Evolutionary conservation across 2,329 filamentous ascomycete species (phyloP).

Genomic region (Microsporum ferrugineum): DNA sequence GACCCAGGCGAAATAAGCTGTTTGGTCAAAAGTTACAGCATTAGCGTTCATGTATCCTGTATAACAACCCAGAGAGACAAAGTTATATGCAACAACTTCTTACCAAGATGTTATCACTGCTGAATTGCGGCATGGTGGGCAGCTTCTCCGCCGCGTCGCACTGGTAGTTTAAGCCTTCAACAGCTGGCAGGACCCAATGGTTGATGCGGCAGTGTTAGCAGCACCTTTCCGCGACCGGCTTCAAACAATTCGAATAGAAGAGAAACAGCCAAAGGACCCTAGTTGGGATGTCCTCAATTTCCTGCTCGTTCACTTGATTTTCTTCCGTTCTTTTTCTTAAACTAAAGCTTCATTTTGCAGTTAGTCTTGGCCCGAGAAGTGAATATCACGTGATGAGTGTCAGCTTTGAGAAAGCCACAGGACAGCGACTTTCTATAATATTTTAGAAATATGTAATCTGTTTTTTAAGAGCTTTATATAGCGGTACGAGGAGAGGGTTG

Average conservation of each 20-base stretch:
- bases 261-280: background rate
- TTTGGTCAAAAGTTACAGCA: background rate
- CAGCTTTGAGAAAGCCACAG: no score
- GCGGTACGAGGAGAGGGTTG: no score
- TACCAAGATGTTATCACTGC: constrained; percentile 43
- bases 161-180: background rate
- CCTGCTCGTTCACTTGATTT: background rate
- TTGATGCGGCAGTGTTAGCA: background rate
- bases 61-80: background rate
- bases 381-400: background rate
- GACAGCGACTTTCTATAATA: no score
- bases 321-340: background rate
- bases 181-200: background rate
- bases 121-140: constrained; percentile 39
- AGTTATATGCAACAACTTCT: constrained; percentile 12
- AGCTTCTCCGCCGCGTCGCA: constrained; percentile 1
- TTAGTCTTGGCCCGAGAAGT: background rate
- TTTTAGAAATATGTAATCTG: no score
- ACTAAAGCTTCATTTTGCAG: background rate
- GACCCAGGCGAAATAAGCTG: constrained; percentile 56
- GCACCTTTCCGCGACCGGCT: background rate
- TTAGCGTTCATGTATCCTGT: background rate
- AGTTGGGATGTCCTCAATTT: background rate
- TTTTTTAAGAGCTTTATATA: no score
- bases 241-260: no score